phyloP scores from a whole-genome alignment of 1,284 basidiomycete genomes.

The Austroboletus niveus region DNA sequence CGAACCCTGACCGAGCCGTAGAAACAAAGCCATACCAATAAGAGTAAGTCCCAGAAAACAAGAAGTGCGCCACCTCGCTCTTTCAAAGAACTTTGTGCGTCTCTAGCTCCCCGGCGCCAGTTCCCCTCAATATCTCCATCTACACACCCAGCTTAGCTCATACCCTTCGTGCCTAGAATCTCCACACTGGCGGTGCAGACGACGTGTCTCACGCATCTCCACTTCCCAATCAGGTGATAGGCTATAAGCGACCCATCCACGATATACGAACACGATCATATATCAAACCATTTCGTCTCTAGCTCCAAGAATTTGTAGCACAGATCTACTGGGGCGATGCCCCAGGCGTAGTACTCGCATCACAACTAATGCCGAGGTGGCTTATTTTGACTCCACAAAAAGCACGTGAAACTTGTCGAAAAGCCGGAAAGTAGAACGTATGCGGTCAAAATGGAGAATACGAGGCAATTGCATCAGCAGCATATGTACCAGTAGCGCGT shows the following conservation, averaged over 20 bases:
- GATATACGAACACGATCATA: too few species aligned
- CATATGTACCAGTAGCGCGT: too few species aligned
- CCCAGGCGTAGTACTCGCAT: too few species aligned
- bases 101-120: neutral
- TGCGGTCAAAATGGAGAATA: neutral
- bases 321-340: too few species aligned
- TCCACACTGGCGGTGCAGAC: neutral
- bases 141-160: neutral
- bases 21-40: conserved; percentile 16
- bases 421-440: neutral
- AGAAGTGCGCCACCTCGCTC: neutral
- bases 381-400: too few species aligned
- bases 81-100: neutral
- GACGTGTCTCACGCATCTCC: neutral
- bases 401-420: too few species aligned
- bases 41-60: conserved; percentile 2
- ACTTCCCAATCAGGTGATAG: neutral
- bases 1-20: neutral
- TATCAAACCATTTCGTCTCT: too few species aligned
- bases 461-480: too few species aligned
- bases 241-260: too few species aligned
- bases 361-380: too few species aligned
- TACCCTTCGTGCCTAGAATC: neutral
- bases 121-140: neutral
- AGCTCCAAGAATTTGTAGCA: too few species aligned